phyloP scores from a whole-genome alignment of 129 eudicot genomes.

The Helianthus tuberosus region DNA sequence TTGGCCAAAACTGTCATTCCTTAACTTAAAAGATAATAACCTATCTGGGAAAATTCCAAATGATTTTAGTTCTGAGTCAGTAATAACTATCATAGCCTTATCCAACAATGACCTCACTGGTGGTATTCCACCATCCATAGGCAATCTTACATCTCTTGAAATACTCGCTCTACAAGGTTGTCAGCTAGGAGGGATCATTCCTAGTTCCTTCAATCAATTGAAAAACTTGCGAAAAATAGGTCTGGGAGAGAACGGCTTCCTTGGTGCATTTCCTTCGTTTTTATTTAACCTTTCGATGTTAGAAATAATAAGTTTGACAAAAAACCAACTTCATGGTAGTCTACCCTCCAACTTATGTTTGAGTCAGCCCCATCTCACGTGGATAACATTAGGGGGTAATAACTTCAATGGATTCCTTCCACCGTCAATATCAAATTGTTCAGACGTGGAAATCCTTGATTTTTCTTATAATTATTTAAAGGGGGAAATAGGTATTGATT shows the following conservation, averaged over 20 bases:
- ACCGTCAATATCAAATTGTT: constrained; percentile 34
- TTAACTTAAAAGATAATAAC: background rate
- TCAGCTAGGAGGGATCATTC: constrained; percentile 33
- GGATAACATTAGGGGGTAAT: background rate
- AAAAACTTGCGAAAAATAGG: background rate
- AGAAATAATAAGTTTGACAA: background rate
- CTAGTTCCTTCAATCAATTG: constrained; percentile 14
- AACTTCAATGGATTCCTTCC: constrained; percentile 41
- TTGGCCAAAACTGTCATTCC: constrained; percentile 4
- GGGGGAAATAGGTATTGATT: constrained; percentile 16
- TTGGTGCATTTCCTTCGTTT: constrained; percentile 34
- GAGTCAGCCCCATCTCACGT: constrained; percentile 23
- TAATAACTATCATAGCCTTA: too few species aligned
- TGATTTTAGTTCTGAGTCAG: too few species aligned
- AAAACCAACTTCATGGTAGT: constrained; percentile 27
- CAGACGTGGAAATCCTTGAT: constrained; percentile 19
- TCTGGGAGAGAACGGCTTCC: background rate
- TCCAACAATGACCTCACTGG: too few species aligned
- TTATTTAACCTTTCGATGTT: constrained; percentile 32
- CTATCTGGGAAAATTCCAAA: too few species aligned
- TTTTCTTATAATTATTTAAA: constrained; percentile 10
- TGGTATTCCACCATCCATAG: constrained; percentile 24
- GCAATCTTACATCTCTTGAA: constrained; percentile 29
- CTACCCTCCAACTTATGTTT: constrained; percentile 26
- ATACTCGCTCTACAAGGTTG: background rate